A percentile compares a stretch with the other conserved stretches of the same genome.
These are phyloP conservation scores for Talaromyces thailandensis DNA, from an alignment of 495 filamentous ascomycete genomes.

Conservation along the genomic window DNA sequence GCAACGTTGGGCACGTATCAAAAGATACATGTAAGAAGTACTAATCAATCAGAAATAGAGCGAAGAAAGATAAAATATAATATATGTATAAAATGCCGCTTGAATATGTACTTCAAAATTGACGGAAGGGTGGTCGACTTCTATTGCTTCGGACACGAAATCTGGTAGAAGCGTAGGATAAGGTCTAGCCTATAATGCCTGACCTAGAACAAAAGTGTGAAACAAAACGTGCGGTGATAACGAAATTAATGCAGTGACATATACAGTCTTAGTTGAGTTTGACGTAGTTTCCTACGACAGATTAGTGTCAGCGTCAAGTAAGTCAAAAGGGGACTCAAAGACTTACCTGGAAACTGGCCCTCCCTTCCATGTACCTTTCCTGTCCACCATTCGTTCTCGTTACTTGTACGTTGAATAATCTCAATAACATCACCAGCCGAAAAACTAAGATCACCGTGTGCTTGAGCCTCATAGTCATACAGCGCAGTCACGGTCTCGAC, in stretches of 20 bases:
- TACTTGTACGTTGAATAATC: conserved; percentile 67
- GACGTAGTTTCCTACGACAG: conserved; percentile 33
- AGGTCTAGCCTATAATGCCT: neutral
- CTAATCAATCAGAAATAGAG: neutral
- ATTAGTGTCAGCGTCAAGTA: conserved; percentile 4
- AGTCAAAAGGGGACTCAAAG: conserved; percentile 33
- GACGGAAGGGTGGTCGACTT: neutral
- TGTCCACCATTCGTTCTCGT: conserved; percentile 96
- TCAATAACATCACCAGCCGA: conserved; percentile 85
- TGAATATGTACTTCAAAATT: conserved; percentile 4
- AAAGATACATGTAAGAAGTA: neutral
- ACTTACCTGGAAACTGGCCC: conserved; percentile 92
- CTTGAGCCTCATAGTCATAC: conserved; percentile 95
- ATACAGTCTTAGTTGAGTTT: conserved; percentile 25
- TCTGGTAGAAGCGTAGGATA: neutral
- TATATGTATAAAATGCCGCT: conserved; percentile 2
- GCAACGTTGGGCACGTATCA: neutral
- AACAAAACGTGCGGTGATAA: neutral
- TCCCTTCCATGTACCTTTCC: conserved; percentile 66
- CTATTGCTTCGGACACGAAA: neutral
- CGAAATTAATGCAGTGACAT: neutral
- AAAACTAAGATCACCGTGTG: conserved; percentile 91
- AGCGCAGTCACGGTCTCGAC: conserved; percentile 71
- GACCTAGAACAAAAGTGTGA: neutral
- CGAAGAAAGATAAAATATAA: neutral